Percentiles rank a stretch among this genome's conserved stretches.
These are phyloP conservation scores for Viola odorata DNA, from an alignment of 345 rosid genomes.

Conservation along the genomic window DNA sequence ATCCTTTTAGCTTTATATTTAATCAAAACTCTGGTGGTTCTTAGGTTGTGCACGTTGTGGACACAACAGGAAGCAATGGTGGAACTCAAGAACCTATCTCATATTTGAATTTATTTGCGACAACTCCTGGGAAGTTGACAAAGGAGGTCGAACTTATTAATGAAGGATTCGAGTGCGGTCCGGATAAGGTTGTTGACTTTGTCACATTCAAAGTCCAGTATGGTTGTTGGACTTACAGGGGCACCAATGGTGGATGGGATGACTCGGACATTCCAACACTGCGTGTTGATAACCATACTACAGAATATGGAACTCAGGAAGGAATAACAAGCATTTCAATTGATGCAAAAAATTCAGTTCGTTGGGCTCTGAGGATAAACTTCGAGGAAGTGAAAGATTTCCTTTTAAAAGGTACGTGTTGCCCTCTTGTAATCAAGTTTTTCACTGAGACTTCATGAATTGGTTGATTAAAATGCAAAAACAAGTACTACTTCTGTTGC, in stretches of 20 bases:
- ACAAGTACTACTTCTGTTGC: too few species aligned
- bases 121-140: conserved; percentile 79
- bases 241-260: conserved; percentile 62
- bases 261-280: conserved; percentile 53
- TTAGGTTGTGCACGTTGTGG: conserved; percentile 90
- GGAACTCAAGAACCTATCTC: conserved; percentile 47
- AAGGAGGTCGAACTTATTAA: conserved; percentile 57
- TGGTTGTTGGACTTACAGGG: conserved; percentile 60
- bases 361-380: conserved; percentile 89
- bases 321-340: conserved; percentile 46
- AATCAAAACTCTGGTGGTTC: conserved; percentile 8
- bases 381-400: conserved; percentile 67
- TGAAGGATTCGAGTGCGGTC: conserved; percentile 73
- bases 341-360: conserved; percentile 57
- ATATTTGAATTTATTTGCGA: conserved; percentile 61
- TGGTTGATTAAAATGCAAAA: too few species aligned
- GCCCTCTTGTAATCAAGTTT: too few species aligned
- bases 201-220: conserved; percentile 66
- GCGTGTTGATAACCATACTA: conserved; percentile 37
- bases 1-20: conserved; percentile 7
- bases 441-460: too few species aligned
- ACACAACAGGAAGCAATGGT: conserved; percentile 40
- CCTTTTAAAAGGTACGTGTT: conserved; percentile 47
- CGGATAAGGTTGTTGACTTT: conserved; percentile 62
- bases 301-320: conserved; percentile 24